Percentiles rank a stretch among this genome's conserved stretches.
These are phyloP conservation scores for Nicotiana knightiana DNA, from an alignment of 257 asterid genomes.

Conservation along the genomic window DNA sequence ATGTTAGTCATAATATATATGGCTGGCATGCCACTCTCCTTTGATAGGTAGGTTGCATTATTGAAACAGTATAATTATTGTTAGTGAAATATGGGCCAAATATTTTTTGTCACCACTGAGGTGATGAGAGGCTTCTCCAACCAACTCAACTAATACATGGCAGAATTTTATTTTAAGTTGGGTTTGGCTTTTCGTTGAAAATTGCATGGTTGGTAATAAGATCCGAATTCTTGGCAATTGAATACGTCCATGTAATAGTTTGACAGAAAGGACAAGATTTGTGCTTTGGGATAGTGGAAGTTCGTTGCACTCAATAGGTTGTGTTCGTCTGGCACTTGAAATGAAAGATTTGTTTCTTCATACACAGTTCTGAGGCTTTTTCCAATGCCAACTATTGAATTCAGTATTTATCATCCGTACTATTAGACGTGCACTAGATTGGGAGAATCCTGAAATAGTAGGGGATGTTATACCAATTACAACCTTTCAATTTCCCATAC, in stretches of 20 bases:
- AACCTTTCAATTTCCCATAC: background rate
- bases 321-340: background rate
- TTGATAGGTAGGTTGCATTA: constrained; percentile 7
- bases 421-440: background rate
- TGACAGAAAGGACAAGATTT: background rate
- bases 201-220: background rate
- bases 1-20: background rate
- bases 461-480: background rate
- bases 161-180: background rate
- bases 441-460: background rate
- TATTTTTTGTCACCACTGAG: background rate
- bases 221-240: background rate
- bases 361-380: background rate
- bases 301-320: background rate
- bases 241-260: background rate
- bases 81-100: background rate
- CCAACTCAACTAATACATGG: background rate
- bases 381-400: background rate
- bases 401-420: background rate
- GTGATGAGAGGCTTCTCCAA: background rate
- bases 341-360: background rate
- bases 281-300: background rate
- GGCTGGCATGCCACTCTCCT: background rate
- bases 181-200: background rate
- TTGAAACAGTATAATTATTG: background rate